Base-by-base conservation (phyloP, 495 filamentous ascomycete genomes). In the Talaromyces borbonicus region DNA sequence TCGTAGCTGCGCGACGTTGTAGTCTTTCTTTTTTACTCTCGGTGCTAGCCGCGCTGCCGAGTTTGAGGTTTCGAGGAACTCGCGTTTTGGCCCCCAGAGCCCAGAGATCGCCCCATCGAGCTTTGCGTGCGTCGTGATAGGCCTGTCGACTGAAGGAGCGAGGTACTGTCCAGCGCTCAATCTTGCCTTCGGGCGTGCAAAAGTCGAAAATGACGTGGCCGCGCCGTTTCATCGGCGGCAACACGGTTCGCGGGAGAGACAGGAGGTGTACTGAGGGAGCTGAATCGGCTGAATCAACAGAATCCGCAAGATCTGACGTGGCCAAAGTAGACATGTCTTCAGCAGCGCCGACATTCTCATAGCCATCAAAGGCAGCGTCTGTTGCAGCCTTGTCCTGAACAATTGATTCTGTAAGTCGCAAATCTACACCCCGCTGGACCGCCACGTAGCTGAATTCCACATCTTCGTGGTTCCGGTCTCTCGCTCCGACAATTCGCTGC, bases 111-210 rank as follows among this genome's bases (percentile, higher is more conserved):
- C 93, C 92, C 92, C 92, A 97, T 29, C 61, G 61, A 0, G 83
- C 74, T 60, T 98, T 98, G 47, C 90, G 79, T 22, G 93, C 93
- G 56, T 98, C 93, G 35, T 81, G 83, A 67, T 85, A 97, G 2
- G 87, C 87, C 51, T 81, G 75, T 47, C 75, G 81, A 50, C 83
- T 81, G 62, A 80, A 93, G 30, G 81, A 87, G 46, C 78, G 80
- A 1, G 92, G 85, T 0, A 98, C 80, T 0, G 81, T 86, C 92
- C 92, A 98, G 32, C 92, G 86, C 65, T 98, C 92, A n/a, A 97
- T 79, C 26, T 71, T 77, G 16, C 83, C 93, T 1, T 72, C 66
- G 0, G 93, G 87, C 0, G 93, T 97, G 69, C 92, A 98, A 7
- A 96, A 52, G 58, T 98, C 93, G 4, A 97, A 66, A 27, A 83